Evolutionary conservation across 148 eudicot species (phyloP), one percentile per base, ranked within the genome.

Genomic region (Oxyria digyna): DNA sequence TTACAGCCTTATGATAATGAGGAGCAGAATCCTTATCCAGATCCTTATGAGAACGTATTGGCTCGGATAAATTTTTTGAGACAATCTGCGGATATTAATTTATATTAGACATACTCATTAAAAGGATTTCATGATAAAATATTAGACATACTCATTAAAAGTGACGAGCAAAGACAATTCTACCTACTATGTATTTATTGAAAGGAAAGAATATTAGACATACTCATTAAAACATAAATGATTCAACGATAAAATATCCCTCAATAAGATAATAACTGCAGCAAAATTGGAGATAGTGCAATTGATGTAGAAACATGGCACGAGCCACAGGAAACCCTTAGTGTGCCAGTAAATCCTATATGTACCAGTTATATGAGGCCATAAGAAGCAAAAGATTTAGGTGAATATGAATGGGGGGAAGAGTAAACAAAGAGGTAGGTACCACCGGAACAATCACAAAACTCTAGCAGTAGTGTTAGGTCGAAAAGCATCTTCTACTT

Each of bases 31-130:
- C 98, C 82, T 94, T 94, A 80, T 94, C 98, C 70, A 94, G 80
- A 74, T 94, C 98, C 81, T 94, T 94, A 80, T 94, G 98, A 71
- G 96, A 94, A 72, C 98, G 95, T 42, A 94, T 84, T 32, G 98
- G 96, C 75, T 94, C 98, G 74, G 97, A 90, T 64, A 94, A 79
- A 68, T 14, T 84, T 75, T 81, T 94, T 18, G 96, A 84, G 43
- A 90, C 96, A 78, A 94, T 90, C 98, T 94, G 87, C 73, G 81
- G 66, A 59, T 29, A 31, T 23, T 42, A 62, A 42, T 63, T n/a
- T 72, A 18, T 46, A 65, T 21, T n/a, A n/a, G n/a, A n/a, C n/a
- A n/a, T n/a, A n/a, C n/a, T n/a, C n/a, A n/a, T n/a, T n/a, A n/a
- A n/a, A n/a, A n/a, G n/a, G n/a, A n/a, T n/a, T n/a, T n/a, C n/a